Evolutionary conservation across 805 yeast species (phyloP), one percentile per base, ranked within the genome.

Genomic region (Metschnikowia similis): DNA sequence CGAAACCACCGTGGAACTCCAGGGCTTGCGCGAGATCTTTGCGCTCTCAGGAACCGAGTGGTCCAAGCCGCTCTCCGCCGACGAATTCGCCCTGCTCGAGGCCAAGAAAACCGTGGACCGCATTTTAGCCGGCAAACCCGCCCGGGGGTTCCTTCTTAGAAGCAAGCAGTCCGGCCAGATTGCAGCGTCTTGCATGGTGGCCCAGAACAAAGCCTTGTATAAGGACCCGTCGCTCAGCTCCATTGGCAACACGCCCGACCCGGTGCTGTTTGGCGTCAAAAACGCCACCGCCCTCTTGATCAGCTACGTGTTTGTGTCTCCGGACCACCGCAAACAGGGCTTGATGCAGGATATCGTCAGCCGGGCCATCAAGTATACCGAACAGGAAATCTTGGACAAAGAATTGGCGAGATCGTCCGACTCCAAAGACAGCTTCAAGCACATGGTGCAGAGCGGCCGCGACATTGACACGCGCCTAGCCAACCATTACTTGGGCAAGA

Each of bases 181-280:
- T 1, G 66, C 60, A 9, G 65, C 69, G 16, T 48, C 58, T 11
- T 53, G 60, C 6, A 49, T 60, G 1, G 66, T 70, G 6, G 61
- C 52, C 10, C 59, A 60, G 29, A 54, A 53, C 17, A 56, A 59
- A 40, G 74, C 69, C 0, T 62, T 66, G 31, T 68, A 51, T 41
- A 68, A 67, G 45, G 69, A 62, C 13, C 57, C 60, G 11, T 54
- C 62, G 16, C 48, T 48, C 17, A 66, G 62, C 9, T 58, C 67
- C 8, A 51, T 65, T 1, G 54, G 54, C 5, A 37, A 45, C 6
- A 51, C 58, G 11, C 73, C 75, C 0, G 69, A 69, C 48, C 66
- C 72, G 1, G 37, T 54, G 3, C 48, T 58, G 38, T 58, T 70
- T 47, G 75, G 75, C 0, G 70, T 71, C 6, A 57, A 60, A n/a